Evolutionary conservation across 495 filamentous ascomycete species (phyloP).

Genomic region (Xylaria grammica): DNA sequence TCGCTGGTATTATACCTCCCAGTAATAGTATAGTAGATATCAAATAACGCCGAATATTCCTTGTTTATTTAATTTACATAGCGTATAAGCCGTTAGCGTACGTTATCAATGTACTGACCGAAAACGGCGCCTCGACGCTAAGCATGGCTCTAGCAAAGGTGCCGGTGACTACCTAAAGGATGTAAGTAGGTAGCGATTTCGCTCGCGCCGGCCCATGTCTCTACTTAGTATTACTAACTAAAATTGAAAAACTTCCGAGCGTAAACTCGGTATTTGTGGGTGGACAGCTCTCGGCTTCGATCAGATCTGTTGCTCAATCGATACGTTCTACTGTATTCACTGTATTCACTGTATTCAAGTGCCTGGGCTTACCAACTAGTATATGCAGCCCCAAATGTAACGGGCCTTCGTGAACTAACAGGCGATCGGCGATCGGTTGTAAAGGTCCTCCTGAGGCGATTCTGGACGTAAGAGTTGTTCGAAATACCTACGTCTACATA

Average conservation of each 20-base stretch:
- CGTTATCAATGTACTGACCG: background rate
- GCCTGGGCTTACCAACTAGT: no score
- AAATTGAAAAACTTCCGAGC: background rate
- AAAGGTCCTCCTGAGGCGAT: no score
- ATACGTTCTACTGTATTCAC: no score
- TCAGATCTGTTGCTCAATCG: background rate
- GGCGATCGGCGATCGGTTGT: no score
- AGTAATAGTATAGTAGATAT: no score
- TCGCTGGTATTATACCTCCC: no score
- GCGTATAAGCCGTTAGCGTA: background rate
- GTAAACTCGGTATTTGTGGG: background rate
- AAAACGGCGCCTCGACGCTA: background rate
- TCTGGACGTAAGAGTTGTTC: no score
- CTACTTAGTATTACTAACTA: background rate
- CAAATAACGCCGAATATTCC: constrained; percentile 11
- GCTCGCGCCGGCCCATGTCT: background rate
- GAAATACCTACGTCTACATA: no score
- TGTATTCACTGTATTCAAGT: no score
- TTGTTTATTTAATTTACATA: background rate
- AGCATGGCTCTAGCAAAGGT: background rate
- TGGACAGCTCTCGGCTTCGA: background rate
- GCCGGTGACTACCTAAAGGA: no score
- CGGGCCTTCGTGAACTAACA: no score
- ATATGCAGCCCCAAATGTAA: no score
- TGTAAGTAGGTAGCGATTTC: background rate